These are phyloP conservation scores for Lolium rigidum DNA, from an alignment of 176 grass and related monocot species.

Conservation along the genomic window DNA sequence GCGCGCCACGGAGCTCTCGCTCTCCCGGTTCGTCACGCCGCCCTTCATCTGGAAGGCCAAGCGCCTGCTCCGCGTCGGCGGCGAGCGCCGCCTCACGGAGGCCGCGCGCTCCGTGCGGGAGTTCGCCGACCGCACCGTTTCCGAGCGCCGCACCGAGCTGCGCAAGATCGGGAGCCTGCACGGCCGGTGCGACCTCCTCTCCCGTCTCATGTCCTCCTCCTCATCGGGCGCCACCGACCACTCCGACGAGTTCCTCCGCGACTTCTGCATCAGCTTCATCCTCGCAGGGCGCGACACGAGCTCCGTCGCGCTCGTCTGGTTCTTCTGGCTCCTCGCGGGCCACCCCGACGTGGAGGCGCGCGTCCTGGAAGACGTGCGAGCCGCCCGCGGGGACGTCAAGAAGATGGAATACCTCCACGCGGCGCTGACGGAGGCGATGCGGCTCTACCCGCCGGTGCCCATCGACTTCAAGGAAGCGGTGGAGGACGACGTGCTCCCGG, in stretches of 20 bases:
- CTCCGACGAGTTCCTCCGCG: constrained; percentile 79
- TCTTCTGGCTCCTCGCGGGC: constrained; percentile 81
- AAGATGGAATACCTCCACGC: constrained; percentile 89
- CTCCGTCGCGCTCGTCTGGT: constrained; percentile 87
- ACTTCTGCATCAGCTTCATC: constrained; percentile 98
- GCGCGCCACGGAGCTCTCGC: constrained; percentile 70
- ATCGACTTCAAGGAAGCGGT: constrained; percentile 82
- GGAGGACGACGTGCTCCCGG: constrained; percentile 80
- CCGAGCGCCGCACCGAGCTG: constrained; percentile 59
- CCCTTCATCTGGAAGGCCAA: constrained; percentile 87
- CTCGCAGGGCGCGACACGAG: constrained; percentile 93
- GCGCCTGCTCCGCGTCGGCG: constrained; percentile 53
- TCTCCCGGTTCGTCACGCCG: constrained; percentile 72
- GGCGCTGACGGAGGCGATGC: constrained; percentile 78
- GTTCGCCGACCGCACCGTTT: constrained; percentile 66
- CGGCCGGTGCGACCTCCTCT: constrained; percentile 68
- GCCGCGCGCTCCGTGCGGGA: constrained; percentile 57
- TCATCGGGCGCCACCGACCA: constrained; percentile 16
- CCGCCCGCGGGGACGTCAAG: constrained; percentile 44
- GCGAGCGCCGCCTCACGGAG: constrained; percentile 60
- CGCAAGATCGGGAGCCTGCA: constrained; percentile 44
- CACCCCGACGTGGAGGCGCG: constrained; percentile 62
- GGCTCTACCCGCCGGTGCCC: constrained; percentile 87
- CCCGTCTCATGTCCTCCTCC: constrained; percentile 51
- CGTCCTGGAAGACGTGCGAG: constrained; percentile 61